Percentiles rank a stretch among this genome's conserved stretches.
Evolutionary conservation across 768 basidiomycete species (phyloP).

Genomic region (Obba rivulosa): DNA sequence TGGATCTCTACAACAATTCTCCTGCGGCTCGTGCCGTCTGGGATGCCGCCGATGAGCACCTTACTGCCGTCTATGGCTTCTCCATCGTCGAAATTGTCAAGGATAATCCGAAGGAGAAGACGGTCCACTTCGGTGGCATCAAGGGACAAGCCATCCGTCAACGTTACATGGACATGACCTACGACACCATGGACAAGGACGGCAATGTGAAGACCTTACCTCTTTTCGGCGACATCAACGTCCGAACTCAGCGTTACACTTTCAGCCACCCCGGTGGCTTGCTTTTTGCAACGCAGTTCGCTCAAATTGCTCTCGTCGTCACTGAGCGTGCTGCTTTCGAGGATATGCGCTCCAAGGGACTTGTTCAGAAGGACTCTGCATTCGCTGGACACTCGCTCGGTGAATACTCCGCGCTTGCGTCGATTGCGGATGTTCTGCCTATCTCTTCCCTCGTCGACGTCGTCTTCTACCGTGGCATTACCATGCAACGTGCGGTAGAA

Average conservation of each 20-base stretch:
- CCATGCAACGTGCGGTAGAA: slow-evolving; percentile 99
- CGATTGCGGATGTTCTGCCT: slow-evolving; percentile 93
- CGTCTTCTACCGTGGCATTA: slow-evolving; percentile 99
- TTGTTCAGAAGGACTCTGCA: slow-evolving; percentile 86
- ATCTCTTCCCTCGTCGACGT: slow-evolving; percentile 95
- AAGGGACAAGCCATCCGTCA: slow-evolving; percentile 98
- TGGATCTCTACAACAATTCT: slow-evolving; percentile 93
- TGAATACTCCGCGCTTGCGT: slow-evolving; percentile 97
- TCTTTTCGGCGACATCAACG: slow-evolving; percentile 92
- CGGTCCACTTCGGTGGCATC: slow-evolving; percentile 98
- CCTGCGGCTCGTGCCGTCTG: slow-evolving; percentile 95
- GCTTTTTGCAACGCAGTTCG: slow-evolving; percentile 96
- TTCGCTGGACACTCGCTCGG: slow-evolving; percentile 98
- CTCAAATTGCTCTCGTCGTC: slow-evolving; percentile 96
- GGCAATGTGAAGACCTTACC: slow-evolving; percentile 95
- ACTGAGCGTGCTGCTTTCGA: slow-evolving; percentile 98
- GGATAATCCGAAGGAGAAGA: slow-evolving; percentile 97
- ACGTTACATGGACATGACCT: slow-evolving; percentile 99
- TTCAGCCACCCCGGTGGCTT: slow-evolving; percentile 95
- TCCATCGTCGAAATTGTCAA: slow-evolving; percentile 99
- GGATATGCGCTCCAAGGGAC: slow-evolving; percentile 95
- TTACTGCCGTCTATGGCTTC: slow-evolving; percentile 94
- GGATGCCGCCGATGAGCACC: slow-evolving; percentile 93
- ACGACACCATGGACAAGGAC: slow-evolving; percentile 95
- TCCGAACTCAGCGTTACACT: slow-evolving; percentile 94